phyloP scores from a whole-genome alignment of 768 basidiomycete species.

The Lentinula sp. region DNA sequence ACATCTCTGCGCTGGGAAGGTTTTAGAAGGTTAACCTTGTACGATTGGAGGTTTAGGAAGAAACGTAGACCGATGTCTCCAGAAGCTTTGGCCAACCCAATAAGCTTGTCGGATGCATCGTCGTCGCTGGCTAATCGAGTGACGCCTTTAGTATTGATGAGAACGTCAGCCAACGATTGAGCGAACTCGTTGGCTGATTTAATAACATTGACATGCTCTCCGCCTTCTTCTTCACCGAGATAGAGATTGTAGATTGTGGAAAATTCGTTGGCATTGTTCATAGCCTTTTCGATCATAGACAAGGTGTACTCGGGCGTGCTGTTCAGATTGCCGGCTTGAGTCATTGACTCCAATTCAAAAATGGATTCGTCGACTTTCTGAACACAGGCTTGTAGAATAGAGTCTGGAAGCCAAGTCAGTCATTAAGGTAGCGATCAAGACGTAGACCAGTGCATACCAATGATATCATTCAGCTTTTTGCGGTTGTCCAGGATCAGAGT shows the following conservation, averaged over 20 bases:
- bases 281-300: conserved; percentile 96
- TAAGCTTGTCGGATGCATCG: conserved; percentile 87
- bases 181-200: conserved; percentile 96
- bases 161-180: conserved; percentile 85
- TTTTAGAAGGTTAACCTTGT: conserved; percentile 81
- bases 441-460: conserved; percentile 43
- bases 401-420: conserved; percentile 50
- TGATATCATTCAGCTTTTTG: conserved; percentile 97
- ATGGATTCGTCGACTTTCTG: conserved; percentile 97
- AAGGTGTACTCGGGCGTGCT: conserved; percentile 98
- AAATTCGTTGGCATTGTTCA: conserved; percentile 94
- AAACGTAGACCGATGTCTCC: conserved; percentile 88
- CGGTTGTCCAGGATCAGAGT: conserved; percentile 93
- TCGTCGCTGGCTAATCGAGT: conserved; percentile 89
- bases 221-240: conserved; percentile 80
- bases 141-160: conserved; percentile 92
- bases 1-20: conserved; percentile 75
- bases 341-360: conserved; percentile 95
- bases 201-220: conserved; percentile 96
- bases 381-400: conserved; percentile 92
- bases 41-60: conserved; percentile 95
- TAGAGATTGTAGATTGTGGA: conserved; percentile 92
- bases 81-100: conserved; percentile 74
- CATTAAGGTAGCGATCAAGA: background rate
- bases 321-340: conserved; percentile 89